These are phyloP conservation scores for Verticillium nubilum DNA, from an alignment of 2,329 filamentous ascomycete genomes.

Conservation along the genomic window DNA sequence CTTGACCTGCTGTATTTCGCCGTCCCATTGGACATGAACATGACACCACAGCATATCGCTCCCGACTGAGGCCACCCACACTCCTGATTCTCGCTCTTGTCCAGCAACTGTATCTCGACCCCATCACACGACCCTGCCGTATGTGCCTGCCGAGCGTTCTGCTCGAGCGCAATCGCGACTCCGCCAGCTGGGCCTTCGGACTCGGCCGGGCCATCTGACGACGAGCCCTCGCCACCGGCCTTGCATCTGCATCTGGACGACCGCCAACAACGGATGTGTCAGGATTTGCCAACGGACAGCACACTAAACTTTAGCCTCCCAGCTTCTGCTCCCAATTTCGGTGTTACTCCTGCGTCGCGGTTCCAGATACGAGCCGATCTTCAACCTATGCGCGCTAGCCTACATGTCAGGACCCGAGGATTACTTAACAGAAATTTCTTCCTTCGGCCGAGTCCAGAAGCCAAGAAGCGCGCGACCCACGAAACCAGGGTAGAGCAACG, in stretches of 20 bases:
- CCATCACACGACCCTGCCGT: neutral
- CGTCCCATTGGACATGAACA: neutral
- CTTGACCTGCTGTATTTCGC: neutral
- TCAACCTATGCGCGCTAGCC: neutral
- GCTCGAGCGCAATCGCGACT: neutral
- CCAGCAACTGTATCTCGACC: neutral
- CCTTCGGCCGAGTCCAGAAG: neutral
- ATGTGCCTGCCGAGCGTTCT: neutral
- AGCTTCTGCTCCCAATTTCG: neutral
- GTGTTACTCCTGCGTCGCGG: neutral
- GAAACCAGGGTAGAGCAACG: neutral
- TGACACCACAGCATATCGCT: neutral
- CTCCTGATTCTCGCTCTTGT: neutral
- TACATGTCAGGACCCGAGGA: neutral
- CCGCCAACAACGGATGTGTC: neutral
- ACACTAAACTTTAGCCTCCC: neutral
- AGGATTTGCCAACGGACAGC: neutral
- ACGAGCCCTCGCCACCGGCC: neutral
- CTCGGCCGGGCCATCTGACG: neutral
- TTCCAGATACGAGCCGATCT: neutral
- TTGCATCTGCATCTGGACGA: neutral
- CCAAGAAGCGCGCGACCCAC: neutral
- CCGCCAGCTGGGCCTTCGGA: neutral
- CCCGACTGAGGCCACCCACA: neutral
- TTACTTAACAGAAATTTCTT: neutral